These are phyloP conservation scores for Mycotypha africana DNA, from an alignment of 371 early-diverging fungal genomes.

Conservation along the genomic window DNA sequence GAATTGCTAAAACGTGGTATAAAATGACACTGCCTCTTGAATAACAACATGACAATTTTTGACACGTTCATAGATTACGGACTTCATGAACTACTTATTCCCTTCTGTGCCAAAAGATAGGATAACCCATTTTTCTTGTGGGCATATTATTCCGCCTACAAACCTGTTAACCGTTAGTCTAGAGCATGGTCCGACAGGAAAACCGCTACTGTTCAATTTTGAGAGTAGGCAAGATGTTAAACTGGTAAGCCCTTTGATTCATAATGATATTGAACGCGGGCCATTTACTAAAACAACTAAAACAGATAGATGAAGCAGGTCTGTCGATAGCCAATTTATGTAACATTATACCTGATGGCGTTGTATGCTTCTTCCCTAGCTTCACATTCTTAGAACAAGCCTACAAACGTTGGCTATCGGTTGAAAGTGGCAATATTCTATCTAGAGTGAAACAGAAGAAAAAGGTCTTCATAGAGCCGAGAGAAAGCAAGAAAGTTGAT, in stretches of 20 bases:
- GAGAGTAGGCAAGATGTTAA: slow-evolving; percentile 52
- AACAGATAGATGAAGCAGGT: slow-evolving; percentile 70
- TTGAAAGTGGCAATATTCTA: slow-evolving; percentile 27
- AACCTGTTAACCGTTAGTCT: slow-evolving; percentile 65
- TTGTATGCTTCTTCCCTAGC: slow-evolving; percentile 93
- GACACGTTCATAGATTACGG: slow-evolving; percentile 36
- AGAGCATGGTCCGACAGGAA: slow-evolving; percentile 57
- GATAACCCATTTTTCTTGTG: slow-evolving; percentile 69
- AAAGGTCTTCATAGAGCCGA: slow-evolving; percentile 70
- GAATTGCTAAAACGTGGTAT: neutral
- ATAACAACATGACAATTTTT: no score
- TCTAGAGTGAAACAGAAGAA: slow-evolving; percentile 52
- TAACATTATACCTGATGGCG: slow-evolving; percentile 86
- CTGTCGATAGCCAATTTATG: slow-evolving; percentile 68
- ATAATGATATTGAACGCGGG: neutral
- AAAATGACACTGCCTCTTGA: no score
- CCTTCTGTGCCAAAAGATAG: slow-evolving; percentile 36
- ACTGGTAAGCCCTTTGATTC: slow-evolving; percentile 38
- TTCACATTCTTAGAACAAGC: slow-evolving; percentile 81
- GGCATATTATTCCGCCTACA: slow-evolving; percentile 69
- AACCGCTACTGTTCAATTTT: slow-evolving; percentile 65
- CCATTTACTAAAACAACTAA: neutral
- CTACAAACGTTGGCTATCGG: slow-evolving; percentile 45
- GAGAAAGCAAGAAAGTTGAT: slow-evolving; percentile 55
- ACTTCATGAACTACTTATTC: slow-evolving; percentile 47